Evolutionary conservation across 352 stramenopile genomes (phyloP), one percentile per base, ranked within the genome.

Genomic region (Phytophthora capsici): DNA sequence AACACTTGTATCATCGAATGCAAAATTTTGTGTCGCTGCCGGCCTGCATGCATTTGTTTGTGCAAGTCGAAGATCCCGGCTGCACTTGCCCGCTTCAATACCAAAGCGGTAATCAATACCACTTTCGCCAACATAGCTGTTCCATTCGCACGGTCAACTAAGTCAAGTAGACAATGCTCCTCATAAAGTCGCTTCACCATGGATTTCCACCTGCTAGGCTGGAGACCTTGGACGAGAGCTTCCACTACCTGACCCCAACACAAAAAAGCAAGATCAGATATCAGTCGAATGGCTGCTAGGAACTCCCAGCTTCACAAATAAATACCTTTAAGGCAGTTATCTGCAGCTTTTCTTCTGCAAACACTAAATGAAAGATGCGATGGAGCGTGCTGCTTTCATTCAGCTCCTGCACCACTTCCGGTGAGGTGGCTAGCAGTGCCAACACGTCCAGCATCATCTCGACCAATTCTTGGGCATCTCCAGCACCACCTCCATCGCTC

Each of bases 331-430:
- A 25, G 6, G 59, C 64, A 12, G 28, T 45, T 25, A 68, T 32
- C 16, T 72, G 64, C 30, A 64, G 37, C 9, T 10, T 30, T 46
- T 69, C 50, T 7, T 50, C 32, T 1, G 52, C 26, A 57, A 87
- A 86, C 4, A 38, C 54, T 30, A 90, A 43, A 38, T 69, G 41
- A 43, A 90, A 87, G 16, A 90, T 66, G 3, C 77, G 73, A 66
- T 90, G 81, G 19, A 87, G 44, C 2, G 79, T 82, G 25, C 63
- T 84, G 16, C 69, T 54, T 41, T 88, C 79, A 0, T 69, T 61
- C 13, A 90, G 62, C 28, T 90, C 78, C 17, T 86, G 75, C 2
- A 85, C 63, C 4, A 70, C 74, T 60, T 82, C 75, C 30, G 69
- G 62, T 13, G 71, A 84, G 7, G 49, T 57, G 17, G 84, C 69